A percentile compares a stretch with the other conserved stretches of the same genome.
Evolutionary conservation across 805 yeast species (phyloP).

Genomic region (Ogataea neopini): DNA sequence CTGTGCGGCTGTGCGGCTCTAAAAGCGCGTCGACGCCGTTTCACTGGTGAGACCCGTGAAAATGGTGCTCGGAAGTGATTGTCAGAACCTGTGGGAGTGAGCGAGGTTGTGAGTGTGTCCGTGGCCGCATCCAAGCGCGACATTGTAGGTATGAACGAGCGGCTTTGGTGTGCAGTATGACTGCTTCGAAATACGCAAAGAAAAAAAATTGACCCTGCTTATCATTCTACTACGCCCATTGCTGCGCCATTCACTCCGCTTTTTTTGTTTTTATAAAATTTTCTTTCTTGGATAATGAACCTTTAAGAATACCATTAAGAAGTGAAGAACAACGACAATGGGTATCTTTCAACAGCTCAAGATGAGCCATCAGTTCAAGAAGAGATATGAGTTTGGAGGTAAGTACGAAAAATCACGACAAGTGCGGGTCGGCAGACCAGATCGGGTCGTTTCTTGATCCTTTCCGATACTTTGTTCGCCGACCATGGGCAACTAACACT

Average conservation of each 20-base stretch:
- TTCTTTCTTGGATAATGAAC: not conserved
- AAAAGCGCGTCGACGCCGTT: conserved; percentile 1
- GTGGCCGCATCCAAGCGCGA: too few relatives aligned
- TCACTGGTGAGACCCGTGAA: not conserved
- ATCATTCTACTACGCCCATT: not conserved
- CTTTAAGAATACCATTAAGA: not conserved
- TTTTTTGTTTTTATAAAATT: not conserved
- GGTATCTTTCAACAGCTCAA: conserved; percentile 11
- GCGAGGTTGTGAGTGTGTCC: too few relatives aligned
- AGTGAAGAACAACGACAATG: conserved; percentile 5
- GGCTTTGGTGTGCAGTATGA: too few relatives aligned
- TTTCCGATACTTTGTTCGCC: not conserved
- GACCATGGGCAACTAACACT: not conserved
- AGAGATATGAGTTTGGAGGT: conserved; percentile 64
- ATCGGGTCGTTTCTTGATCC: not conserved
- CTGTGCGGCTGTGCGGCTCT: not conserved
- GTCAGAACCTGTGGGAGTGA: too few relatives aligned
- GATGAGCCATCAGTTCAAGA: conserved; percentile 37
- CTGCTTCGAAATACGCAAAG: not conserved
- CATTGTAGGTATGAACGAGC: too few relatives aligned
- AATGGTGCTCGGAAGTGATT: too few relatives aligned
- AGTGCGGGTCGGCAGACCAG: too few relatives aligned
- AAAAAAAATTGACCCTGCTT: not conserved
- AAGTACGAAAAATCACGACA: too few relatives aligned
- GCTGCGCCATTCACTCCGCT: conserved; percentile 4